A percentile compares a stretch with the other conserved stretches of the same genome.
phyloP scores from a whole-genome alignment of 106 monocot genomes.

The Iris macrosiphon region DNA sequence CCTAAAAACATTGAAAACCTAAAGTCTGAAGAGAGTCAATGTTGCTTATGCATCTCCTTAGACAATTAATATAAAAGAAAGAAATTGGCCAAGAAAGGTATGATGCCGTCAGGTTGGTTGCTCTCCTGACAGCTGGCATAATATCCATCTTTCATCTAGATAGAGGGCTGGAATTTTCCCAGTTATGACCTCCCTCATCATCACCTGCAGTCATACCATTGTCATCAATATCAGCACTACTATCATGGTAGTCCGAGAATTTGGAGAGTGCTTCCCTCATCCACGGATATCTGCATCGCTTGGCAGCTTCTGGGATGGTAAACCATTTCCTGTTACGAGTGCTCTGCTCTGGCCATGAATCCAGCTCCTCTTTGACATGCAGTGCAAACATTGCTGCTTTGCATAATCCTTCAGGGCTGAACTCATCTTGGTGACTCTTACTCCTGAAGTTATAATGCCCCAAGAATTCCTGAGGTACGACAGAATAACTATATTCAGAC shows the following conservation, averaged over 20 bases:
- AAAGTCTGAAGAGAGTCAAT: no score
- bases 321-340: constrained; percentile 57
- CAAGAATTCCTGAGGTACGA: constrained; percentile 45
- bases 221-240: not conserved
- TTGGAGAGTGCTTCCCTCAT: constrained; percentile 48
- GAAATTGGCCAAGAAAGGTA: no score
- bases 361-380: constrained; percentile 62
- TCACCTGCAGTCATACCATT: no score
- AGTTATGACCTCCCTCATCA: not conserved
- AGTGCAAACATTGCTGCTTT: constrained; percentile 68
- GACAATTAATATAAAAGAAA: no score
- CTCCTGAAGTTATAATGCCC: constrained; percentile 73
- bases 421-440: constrained; percentile 77
- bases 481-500: not conserved
- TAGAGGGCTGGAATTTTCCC: not conserved
- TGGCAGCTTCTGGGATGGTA: constrained; percentile 39
- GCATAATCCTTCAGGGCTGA: constrained; percentile 72
- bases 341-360: constrained; percentile 67
- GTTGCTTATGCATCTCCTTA: no score
- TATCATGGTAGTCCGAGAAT: constrained; percentile 32
- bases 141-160: no score
- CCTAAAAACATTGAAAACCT: no score
- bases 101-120: no score
- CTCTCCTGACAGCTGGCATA: no score
- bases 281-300: constrained; percentile 46